These are phyloP conservation scores for Xylariomycetidae sp. DNA, from an alignment of 2,329 filamentous ascomycete genomes.

Conservation along the genomic window DNA sequence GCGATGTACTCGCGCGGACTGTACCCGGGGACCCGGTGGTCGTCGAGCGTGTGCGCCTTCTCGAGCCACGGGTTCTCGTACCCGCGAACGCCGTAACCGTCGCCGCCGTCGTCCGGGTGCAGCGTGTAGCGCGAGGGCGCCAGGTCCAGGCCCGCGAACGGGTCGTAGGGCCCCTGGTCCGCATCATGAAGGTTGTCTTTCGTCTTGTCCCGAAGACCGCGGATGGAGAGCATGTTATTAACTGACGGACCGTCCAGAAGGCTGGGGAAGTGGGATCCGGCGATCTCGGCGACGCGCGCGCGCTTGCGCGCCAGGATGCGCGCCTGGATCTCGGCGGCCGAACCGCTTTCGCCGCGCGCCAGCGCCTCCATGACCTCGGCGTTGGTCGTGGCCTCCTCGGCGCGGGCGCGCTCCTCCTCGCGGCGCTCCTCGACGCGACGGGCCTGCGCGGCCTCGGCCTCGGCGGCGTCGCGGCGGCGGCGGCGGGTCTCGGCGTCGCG, in stretches of 20 bases:
- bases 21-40: conserved; percentile 76
- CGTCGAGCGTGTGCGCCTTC: conserved; percentile 57
- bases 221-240: conserved; percentile 56
- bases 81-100: too few relatives aligned
- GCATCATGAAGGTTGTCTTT: conserved; percentile 45
- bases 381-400: conserved; percentile 57
- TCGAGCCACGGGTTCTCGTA: conserved; percentile 77
- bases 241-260: conserved; percentile 5
- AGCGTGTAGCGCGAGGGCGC: conserved; percentile 66
- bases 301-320: conserved; percentile 71
- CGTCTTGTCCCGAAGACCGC: conserved; percentile 63
- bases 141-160: conserved; percentile 70
- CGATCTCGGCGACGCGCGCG: conserved; percentile 51
- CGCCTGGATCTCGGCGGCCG: conserved; percentile 54
- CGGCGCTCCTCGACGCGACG: conserved; percentile 58
- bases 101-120: conserved; percentile 40
- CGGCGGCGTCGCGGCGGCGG: conserved; percentile 53
- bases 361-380: conserved; percentile 68
- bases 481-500: conserved; percentile 51
- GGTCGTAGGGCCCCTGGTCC: conserved; percentile 75
- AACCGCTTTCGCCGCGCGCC: conserved; percentile 54
- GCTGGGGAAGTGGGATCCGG: conserved; percentile 26
- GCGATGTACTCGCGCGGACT: conserved; percentile 76
- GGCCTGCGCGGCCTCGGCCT: conserved; percentile 61
- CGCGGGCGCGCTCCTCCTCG: conserved; percentile 68